Evolutionary conservation across 495 filamentous ascomycete genomes (phyloP).

Genomic region (Tuber brumale): DNA sequence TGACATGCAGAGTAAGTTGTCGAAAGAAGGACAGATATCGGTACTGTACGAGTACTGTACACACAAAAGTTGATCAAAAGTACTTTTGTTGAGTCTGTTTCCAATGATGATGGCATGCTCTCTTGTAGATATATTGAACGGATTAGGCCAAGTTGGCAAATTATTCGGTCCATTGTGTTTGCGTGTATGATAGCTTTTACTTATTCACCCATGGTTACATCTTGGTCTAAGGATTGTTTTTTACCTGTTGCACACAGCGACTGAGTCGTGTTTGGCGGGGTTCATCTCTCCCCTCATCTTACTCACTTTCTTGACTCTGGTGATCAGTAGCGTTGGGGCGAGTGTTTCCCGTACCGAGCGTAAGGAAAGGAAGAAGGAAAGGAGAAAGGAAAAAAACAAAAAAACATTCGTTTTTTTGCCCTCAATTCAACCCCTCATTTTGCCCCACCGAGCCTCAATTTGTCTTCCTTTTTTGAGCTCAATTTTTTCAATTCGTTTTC

Average conservation of each 20-base stretch:
- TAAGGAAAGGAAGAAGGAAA: neutral
- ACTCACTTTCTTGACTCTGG: neutral
- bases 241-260: slow-evolving; percentile 15
- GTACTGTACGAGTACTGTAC: neutral
- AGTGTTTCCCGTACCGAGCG: neutral
- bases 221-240: slow-evolving; percentile 13
- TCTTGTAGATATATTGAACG: slow-evolving; percentile 5
- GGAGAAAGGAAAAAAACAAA: slow-evolving; percentile 5
- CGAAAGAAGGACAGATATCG: neutral
- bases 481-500: slow-evolving; percentile 16
- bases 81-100: neutral
- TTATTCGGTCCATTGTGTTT: neutral
- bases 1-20: neutral
- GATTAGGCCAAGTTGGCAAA: slow-evolving; percentile 8
- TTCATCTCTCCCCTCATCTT: neutral
- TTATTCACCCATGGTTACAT: neutral
- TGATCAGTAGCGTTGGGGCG: neutral
- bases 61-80: neutral
- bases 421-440: slow-evolving; percentile 26
- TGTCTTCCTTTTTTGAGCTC: slow-evolving; percentile 4
- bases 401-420: slow-evolving; percentile 20
- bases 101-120: neutral
- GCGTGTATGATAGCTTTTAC: neutral
- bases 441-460: slow-evolving; percentile 20
- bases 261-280: neutral